Evolutionary conservation across 192 early-diverging fungal species (phyloP).

Genomic region (Martensiomyces pterosporus): DNA sequence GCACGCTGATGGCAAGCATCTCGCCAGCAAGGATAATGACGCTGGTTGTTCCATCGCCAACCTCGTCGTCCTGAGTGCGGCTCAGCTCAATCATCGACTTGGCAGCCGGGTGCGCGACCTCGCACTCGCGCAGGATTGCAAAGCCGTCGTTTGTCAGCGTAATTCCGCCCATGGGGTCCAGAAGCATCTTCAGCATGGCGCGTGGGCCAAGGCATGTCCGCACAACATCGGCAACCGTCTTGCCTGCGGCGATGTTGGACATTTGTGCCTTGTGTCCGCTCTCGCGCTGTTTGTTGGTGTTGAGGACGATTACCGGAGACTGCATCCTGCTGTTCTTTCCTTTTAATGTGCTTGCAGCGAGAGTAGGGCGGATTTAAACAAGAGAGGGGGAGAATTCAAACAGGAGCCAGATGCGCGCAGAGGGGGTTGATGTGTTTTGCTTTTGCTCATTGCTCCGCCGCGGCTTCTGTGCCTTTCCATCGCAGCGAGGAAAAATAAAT

Average conservation of each 20-base stretch:
- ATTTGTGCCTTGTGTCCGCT: conserved; percentile 93
- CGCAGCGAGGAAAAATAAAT: no score
- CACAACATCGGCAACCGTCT: conserved; percentile 98
- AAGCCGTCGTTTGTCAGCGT: conserved; percentile 98
- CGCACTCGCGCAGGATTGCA: conserved; percentile 96
- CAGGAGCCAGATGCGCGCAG: no score
- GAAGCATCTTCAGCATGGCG: conserved; percentile 99
- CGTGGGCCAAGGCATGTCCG: conserved; percentile 97
- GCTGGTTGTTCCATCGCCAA: conserved; percentile 97
- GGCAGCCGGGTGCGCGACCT: conserved; percentile 99
- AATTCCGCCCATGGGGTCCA: conserved; percentile 99
- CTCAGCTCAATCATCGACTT: conserved; percentile 99
- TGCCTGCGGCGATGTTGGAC: conserved; percentile 97
- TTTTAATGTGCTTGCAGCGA: no score
- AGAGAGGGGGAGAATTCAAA: no score
- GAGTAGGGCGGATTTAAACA: no score
- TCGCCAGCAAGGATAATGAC: conserved; percentile 99
- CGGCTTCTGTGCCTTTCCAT: no score
- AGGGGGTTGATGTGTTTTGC: no score
- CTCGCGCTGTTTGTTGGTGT: conserved; percentile 90
- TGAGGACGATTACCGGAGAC: conserved; percentile 84
- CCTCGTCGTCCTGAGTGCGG: conserved; percentile 99
- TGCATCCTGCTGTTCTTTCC: conserved; percentile 53
- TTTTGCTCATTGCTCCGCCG: no score
- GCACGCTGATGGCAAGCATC: conserved; percentile 83